A percentile compares a stretch with the other conserved stretches of the same genome.
These are phyloP conservation scores for Aspergillus sojae DNA, from an alignment of 2,329 filamentous ascomycete species.

Conservation along the genomic window DNA sequence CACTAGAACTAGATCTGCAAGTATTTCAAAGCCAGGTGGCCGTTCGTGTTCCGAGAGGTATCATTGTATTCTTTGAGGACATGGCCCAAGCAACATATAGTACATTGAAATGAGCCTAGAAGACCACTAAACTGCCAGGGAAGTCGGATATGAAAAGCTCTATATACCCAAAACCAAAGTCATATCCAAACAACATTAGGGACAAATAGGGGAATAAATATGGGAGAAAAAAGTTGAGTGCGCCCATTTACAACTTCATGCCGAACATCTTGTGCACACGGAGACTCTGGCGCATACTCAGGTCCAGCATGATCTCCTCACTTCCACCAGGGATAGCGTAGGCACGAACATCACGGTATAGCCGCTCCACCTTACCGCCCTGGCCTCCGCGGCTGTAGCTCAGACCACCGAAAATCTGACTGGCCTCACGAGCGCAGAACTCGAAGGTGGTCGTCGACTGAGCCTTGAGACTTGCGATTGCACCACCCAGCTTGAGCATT, in stretches of 20 bases:
- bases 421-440: slow-evolving; percentile 94
- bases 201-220: slow-evolving; percentile 7
- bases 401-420: slow-evolving; percentile 94
- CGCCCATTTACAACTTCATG: slow-evolving; percentile 77
- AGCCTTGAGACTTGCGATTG: slow-evolving; percentile 91
- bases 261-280: slow-evolving; percentile 87
- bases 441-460: slow-evolving; percentile 94
- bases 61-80: background rate
- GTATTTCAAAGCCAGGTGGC: background rate
- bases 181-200: slow-evolving; percentile 9
- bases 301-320: slow-evolving; percentile 98
- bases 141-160: slow-evolving; percentile 1
- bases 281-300: slow-evolving; percentile 89
- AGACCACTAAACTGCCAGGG: background rate
- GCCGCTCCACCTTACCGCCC: slow-evolving; percentile 89
- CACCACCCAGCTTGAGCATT: slow-evolving; percentile 92
- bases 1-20: background rate
- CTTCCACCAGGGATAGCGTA: slow-evolving; percentile 95
- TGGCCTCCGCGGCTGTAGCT: slow-evolving; percentile 92
- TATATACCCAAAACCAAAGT: slow-evolving; percentile 11
- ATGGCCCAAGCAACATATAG: slow-evolving; percentile 5
- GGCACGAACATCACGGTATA: slow-evolving; percentile 93
- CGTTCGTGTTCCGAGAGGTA: background rate
- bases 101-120: slow-evolving; percentile 13
- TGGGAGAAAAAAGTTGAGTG: background rate